Percentiles rank a stretch among this genome's conserved stretches.
Evolutionary conservation across 768 basidiomycete species (phyloP).

Genomic region (Flagelloscypha sp.): DNA sequence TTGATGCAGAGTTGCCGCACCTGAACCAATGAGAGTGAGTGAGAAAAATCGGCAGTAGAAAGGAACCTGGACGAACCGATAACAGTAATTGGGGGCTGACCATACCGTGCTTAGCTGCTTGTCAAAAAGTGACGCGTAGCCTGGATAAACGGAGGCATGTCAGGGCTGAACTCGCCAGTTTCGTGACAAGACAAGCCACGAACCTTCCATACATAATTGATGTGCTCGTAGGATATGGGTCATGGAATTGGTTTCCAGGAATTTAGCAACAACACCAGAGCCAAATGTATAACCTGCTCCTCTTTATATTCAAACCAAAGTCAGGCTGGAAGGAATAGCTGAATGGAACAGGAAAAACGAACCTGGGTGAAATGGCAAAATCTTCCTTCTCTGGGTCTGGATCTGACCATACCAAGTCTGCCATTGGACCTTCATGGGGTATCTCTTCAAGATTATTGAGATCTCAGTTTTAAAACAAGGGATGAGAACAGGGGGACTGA

Average conservation of each 20-base stretch:
- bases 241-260: conserved; percentile 93
- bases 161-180: too few relatives aligned
- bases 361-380: conserved; percentile 98
- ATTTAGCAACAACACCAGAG: conserved; percentile 95
- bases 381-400: conserved; percentile 99
- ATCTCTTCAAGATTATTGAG: conserved; percentile 62
- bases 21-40: too few relatives aligned
- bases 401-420: conserved; percentile 99
- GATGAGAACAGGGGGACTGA: too few relatives aligned
- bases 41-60: too few relatives aligned
- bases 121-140: conserved; percentile 95
- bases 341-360: conserved; percentile 18
- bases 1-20: conserved; percentile 97
- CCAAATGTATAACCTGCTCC: conserved; percentile 99
- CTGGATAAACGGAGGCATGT: too few relatives aligned
- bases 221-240: conserved; percentile 96
- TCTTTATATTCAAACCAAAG: conserved; percentile 35
- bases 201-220: conserved; percentile 99
- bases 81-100: conserved; percentile 98
- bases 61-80: too few relatives aligned
- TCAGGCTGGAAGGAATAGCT: conserved; percentile 11
- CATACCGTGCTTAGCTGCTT: conserved; percentile 95
- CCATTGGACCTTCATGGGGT: conserved; percentile 99
- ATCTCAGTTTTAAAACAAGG: conserved; percentile 13
- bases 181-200: too few relatives aligned